Percentiles rank a stretch among this genome's conserved stretches.
phyloP scores from a whole-genome alignment of 306 rosid genomes.

The Cucumis sativus region DNA sequence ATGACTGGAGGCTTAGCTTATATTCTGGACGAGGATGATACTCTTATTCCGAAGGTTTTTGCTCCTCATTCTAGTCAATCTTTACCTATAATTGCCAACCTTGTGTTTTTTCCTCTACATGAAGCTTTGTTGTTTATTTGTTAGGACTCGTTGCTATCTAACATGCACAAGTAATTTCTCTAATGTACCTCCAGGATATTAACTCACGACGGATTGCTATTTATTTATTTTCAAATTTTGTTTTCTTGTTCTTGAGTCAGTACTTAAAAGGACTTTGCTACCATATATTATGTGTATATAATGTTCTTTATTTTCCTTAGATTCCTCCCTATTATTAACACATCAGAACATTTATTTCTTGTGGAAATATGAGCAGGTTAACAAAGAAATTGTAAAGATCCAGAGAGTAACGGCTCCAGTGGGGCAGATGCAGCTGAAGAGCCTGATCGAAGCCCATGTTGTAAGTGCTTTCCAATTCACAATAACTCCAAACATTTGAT shows the following conservation, averaged over 20 bases:
- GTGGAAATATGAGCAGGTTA: slow-evolving; percentile 43
- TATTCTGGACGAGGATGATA: slow-evolving; percentile 80
- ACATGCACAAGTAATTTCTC: neutral
- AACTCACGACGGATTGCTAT: neutral
- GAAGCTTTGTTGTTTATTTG: neutral
- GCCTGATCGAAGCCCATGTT: slow-evolving; percentile 89
- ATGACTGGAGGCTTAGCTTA: slow-evolving; percentile 99
- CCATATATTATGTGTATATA: neutral
- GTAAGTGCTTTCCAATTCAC: slow-evolving; percentile 39
- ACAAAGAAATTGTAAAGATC: slow-evolving; percentile 87
- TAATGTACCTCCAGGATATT: neutral
- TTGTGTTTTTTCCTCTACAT: neutral
- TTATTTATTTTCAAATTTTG: neutral
- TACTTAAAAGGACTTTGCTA: neutral
- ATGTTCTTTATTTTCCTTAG: neutral
- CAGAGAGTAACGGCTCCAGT: slow-evolving; percentile 81
- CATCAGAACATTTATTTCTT: neutral
- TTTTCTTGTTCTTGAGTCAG: neutral
- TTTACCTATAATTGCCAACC: neutral
- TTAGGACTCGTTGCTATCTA: neutral
- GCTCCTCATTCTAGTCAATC: neutral
- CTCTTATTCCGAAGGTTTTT: slow-evolving; percentile 81
- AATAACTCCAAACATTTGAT: neutral
- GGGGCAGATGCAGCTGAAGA: slow-evolving; percentile 92
- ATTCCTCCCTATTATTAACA: neutral